These are phyloP conservation scores for Talinum fruticosum DNA, from an alignment of 148 eudicot species.

Conservation along the genomic window DNA sequence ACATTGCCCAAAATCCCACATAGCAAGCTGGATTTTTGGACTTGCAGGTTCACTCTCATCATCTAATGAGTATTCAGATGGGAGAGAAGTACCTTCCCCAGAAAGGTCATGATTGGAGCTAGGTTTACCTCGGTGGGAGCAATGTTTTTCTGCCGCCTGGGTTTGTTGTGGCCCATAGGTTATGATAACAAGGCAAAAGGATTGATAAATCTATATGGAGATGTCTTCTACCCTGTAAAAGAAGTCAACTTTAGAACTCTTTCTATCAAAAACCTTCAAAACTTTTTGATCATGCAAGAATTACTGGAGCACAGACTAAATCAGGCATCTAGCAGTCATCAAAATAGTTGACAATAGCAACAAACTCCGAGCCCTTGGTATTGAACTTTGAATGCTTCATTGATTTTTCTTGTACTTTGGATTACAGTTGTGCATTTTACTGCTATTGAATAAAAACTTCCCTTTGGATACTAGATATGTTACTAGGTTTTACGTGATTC, in stretches of 20 bases:
- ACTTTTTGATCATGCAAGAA: background rate
- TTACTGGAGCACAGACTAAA: background rate
- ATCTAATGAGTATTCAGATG: slow-evolving; percentile 39
- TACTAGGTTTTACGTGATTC: background rate
- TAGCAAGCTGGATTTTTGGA: slow-evolving; percentile 83
- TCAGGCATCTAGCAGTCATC: background rate
- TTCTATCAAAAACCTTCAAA: no score
- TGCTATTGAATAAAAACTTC: background rate
- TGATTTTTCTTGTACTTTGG: background rate
- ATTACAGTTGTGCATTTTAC: no score
- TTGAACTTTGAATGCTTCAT: background rate
- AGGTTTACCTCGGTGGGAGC: slow-evolving; percentile 44
- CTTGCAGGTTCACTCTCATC: slow-evolving; percentile 39
- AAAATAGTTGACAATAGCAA: background rate
- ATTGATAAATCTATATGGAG: background rate
- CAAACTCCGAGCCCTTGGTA: no score
- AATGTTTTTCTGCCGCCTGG: slow-evolving; percentile 48
- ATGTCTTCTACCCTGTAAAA: background rate
- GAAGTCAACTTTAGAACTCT: background rate
- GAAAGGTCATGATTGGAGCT: slow-evolving; percentile 39
- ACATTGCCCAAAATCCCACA: slow-evolving; percentile 99
- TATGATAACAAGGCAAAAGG: background rate
- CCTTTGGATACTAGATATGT: background rate
- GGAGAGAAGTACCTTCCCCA: slow-evolving; percentile 62
- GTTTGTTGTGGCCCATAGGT: slow-evolving; percentile 70